Base-by-base conservation (phyloP, 148 eudicot genomes). In the Chenopodium formosanum region DNA sequence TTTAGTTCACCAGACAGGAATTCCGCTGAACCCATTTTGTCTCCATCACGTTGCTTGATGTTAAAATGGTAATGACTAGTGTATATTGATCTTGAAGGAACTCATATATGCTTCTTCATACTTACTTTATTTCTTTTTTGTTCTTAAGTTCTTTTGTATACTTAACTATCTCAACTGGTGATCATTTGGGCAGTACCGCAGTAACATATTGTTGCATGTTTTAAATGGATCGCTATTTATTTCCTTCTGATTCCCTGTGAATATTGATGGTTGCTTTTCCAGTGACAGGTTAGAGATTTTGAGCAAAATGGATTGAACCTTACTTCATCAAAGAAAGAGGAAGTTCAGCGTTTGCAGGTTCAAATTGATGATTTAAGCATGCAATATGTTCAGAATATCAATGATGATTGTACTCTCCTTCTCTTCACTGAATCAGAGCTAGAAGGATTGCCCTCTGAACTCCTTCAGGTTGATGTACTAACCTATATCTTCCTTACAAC, bases 251-350 rank as follows among this genome's bases (percentile, higher is more conserved):
- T 73, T 85, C 47, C 22, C 64, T 22, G 81, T 40, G 63, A 66
- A 68, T 88, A 81, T 86, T 89, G 89, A 91, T 78, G 87, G 73
- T 79, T 77, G 70, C 46, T 81, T 86, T 82, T 85, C 81, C 90
- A 88, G 93, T 92, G 95, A 92, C 99, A 96, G 99, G 88, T 92
- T 85, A 87, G 87, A 89, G 99, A 92, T 64, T 96, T 92, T 80
- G 99, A 96, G 82, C 83, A 88, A 73, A 94, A 91, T 89, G 99
- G 99, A 47, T 80, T 92, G 83, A 88, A 90, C 83, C 95, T 96
- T 73, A 90, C 95, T 70, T 84, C 85, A 81, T 80, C 98, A 67
- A 96, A 94, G 87, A 90, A 88, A 84, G 97, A 89, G 82, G 98
- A 96, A 86, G 86, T 92, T 82, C 97, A 89, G 76, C 89, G 97